A percentile compares a stretch with the other conserved stretches of the same genome.
Evolutionary conservation across 2,329 filamentous ascomycete species (phyloP).

Genomic region (Trichoderma polysporum): DNA sequence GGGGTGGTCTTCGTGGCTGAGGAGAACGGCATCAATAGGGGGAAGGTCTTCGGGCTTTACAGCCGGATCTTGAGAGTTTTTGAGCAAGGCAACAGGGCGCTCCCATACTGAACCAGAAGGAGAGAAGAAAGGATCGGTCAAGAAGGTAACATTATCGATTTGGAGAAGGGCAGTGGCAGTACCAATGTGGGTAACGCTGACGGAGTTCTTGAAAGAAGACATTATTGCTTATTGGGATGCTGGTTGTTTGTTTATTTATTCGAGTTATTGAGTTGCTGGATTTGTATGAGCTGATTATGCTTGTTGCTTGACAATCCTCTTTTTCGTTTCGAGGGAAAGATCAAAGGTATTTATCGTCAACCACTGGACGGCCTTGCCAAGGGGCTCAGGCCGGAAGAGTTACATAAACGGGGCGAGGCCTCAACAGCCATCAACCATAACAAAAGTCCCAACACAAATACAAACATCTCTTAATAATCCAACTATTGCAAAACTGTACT

Average conservation of each 20-base stretch:
- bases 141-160: constrained; percentile 41
- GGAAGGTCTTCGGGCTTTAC: constrained; percentile 41
- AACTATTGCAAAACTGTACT: not conserved
- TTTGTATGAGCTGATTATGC: not conserved
- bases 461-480: not conserved
- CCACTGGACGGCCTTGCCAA: not conserved
- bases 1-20: constrained; percentile 51
- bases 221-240: not conserved
- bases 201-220: constrained; percentile 23
- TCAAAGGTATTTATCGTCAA: not conserved
- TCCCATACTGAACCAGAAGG: constrained; percentile 39
- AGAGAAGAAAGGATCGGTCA: constrained; percentile 49
- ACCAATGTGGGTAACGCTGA: constrained; percentile 46
- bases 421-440: not conserved
- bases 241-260: not conserved
- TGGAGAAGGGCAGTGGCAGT: constrained; percentile 50
- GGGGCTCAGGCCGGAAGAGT: not conserved
- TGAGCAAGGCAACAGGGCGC: constrained; percentile 30
- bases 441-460: not conserved
- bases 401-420: not conserved
- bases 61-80: constrained; percentile 35
- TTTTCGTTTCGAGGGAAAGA: not conserved
- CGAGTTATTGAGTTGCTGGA: not conserved
- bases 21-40: constrained; percentile 47
- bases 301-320: not conserved